phyloP scores from a whole-genome alignment of 1,284 basidiomycete species.

The Austropuccinia psidii region DNA sequence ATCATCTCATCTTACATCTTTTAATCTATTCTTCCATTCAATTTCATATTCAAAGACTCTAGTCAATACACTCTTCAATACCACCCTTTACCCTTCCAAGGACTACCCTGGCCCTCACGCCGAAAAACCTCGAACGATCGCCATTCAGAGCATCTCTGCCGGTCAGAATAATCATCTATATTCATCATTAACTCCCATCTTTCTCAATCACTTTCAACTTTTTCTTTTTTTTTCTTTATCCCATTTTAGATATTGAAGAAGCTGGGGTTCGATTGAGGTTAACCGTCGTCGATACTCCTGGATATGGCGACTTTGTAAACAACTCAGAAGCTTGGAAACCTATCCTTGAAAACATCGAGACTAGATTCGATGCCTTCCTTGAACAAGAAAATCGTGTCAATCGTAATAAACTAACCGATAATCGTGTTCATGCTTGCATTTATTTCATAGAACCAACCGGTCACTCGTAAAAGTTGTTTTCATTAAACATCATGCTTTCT shows the following conservation, averaged over 20 bases:
- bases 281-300: slow-evolving; percentile 95
- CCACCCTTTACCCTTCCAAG: slow-evolving; percentile 75
- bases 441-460: slow-evolving; percentile 98
- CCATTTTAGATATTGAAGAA: slow-evolving; percentile 86
- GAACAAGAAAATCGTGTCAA: slow-evolving; percentile 98
- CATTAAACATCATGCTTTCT: slow-evolving; percentile 8
- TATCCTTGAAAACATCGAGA: slow-evolving; percentile 92
- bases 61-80: slow-evolving; percentile 96
- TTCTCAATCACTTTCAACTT: not conserved
- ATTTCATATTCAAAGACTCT: slow-evolving; percentile 55
- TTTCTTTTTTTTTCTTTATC: not conserved
- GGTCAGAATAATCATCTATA: slow-evolving; percentile 95
- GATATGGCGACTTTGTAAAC: slow-evolving; percentile 95
- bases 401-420: slow-evolving; percentile 72
- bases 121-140: slow-evolving; percentile 81
- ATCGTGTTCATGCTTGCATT: slow-evolving; percentile 62
- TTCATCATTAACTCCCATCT: slow-evolving; percentile 56
- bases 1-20: not conserved
- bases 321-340: slow-evolving; percentile 98
- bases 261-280: slow-evolving; percentile 86
- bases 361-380: slow-evolving; percentile 87
- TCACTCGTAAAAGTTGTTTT: slow-evolving; percentile 64
- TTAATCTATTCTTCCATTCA: not conserved
- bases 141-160: slow-evolving; percentile 91
- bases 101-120: slow-evolving; percentile 65